phyloP scores from a whole-genome alignment of 2,329 filamentous ascomycete species.

The Exophiala sideris region DNA sequence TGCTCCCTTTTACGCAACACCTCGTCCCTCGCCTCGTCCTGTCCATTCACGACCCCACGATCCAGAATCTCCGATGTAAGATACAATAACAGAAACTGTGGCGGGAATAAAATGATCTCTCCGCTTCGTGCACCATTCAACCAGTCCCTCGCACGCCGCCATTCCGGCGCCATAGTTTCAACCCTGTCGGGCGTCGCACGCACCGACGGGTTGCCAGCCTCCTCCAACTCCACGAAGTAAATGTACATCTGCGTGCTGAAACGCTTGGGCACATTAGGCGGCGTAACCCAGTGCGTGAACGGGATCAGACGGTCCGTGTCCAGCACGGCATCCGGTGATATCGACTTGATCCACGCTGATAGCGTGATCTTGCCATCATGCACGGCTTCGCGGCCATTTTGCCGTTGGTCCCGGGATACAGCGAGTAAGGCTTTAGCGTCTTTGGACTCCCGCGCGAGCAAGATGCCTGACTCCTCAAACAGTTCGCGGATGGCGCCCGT shows the following conservation, averaged over 20 bases:
- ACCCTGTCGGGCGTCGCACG: conserved; percentile 65
- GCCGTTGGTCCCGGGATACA: conserved; percentile 62
- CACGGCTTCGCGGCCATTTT: conserved; percentile 64
- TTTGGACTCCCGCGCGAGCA: conserved; percentile 58
- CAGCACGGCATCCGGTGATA: conserved; percentile 36
- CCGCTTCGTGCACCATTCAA: conserved; percentile 60
- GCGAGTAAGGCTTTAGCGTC: conserved; percentile 46
- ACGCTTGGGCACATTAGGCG: conserved; percentile 57
- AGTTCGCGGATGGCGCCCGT: conserved; percentile 82
- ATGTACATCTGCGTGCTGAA: conserved; percentile 98
- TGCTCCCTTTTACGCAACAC: conserved; percentile 39
- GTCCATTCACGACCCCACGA: conserved; percentile 5
- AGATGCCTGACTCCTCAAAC: conserved; percentile 90
- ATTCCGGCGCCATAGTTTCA: conserved; percentile 72
- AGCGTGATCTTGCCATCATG: conserved; percentile 67
- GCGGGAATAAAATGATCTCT: conserved; percentile 82
- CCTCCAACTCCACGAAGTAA: conserved; percentile 49
- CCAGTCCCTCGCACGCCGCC: conserved; percentile 69
- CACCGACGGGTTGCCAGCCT: conserved; percentile 49
- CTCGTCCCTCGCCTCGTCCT: conserved; percentile 8
- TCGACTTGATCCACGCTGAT: conserved; percentile 56
- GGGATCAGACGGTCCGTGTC: conserved; percentile 69
- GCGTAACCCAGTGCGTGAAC: conserved; percentile 88
- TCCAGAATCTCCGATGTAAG: conserved; percentile 51
- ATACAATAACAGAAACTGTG: conserved; percentile 66